Base-by-base conservation (phyloP, 2,329 filamentous ascomycete genomes). In the Ophiostoma sp. region DNA sequence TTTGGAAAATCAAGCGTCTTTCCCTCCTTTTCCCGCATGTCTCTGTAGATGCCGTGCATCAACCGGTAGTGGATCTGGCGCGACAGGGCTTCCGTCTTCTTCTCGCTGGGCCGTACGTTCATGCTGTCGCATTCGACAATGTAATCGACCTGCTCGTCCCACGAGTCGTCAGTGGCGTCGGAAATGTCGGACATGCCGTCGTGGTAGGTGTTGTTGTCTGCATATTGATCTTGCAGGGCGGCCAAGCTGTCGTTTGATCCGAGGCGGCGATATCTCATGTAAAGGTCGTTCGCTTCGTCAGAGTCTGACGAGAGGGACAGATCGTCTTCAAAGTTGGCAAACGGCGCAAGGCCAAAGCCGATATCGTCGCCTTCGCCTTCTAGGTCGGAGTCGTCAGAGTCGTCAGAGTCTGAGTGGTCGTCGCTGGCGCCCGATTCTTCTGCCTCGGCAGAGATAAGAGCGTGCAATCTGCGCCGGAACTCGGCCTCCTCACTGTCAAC, bases 321-420 rank as follows among this genome's bases (percentile, higher is more conserved):
- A 36, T 16, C 55, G 38, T 40, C 58, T 12, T 62, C 58, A 14
- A 42, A 41, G 38, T 62, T 3, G 14, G 58, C 58, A 41, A 41
- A 62, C 38, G 58, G 58, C 5, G 12, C 11, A 14, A 62, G 38
- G 58, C 58, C 58, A 41, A 62, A 62, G 5, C 38, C 60, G 4
- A 42, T 3, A 16, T 63, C 38, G 38, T n/a, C 60, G 5, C 14
- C 38, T 7, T 49, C 49, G 8, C 27, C 60, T 16, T 63, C 58
- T 12, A 41, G 60, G 18, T 72, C 71, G 12, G 65, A 60, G 7
- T 4, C 55, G 3, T 11, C 27, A 12, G 12, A 72, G n/a, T 69
- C 40, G 8, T 73, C 73, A 27, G 27, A 27, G 27, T 27, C 27
- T 27, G 27, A 27, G 36, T 73, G 70, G 47, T 70, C 73, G 12